Percentiles rank a stretch among this genome's conserved stretches.
phyloP scores from a whole-genome alignment of 441 rosid species.

The Viola pubescens region DNA sequence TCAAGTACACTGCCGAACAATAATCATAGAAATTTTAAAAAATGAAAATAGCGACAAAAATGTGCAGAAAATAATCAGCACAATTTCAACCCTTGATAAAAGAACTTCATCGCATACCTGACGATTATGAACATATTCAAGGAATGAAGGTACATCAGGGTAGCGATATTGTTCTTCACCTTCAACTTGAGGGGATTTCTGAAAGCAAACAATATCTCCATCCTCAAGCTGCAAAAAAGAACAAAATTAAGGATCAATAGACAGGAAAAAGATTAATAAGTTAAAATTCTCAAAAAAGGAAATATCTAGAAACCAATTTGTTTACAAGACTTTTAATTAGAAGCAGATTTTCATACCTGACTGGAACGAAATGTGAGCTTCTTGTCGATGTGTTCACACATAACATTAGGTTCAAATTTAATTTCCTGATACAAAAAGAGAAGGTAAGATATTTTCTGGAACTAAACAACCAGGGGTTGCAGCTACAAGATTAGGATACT shows the following conservation, averaged over 20 bases:
- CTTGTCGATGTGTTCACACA: constrained; percentile 92
- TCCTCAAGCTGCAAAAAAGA: constrained; percentile 71
- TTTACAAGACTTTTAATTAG: not conserved
- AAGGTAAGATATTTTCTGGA: not conserved
- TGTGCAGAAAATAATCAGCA: not conserved
- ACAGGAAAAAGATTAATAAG: not conserved
- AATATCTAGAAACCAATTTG: not conserved
- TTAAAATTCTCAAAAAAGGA: constrained; percentile 12
- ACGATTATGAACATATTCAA: constrained; percentile 89
- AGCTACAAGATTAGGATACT: not conserved
- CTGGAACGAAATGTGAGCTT: constrained; percentile 56
- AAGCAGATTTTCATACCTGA: constrained; percentile 45
- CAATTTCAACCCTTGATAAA: not conserved
- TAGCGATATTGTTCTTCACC: constrained; percentile 48
- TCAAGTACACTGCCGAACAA: too few species aligned
- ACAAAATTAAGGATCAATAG: not conserved
- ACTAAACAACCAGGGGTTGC: not conserved
- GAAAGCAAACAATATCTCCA: constrained; percentile 94
- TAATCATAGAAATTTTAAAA: too few species aligned
- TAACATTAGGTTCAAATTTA: constrained; percentile 82
- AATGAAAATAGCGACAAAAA: not conserved
- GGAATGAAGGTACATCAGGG: constrained; percentile 79
- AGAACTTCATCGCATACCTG: constrained; percentile 44
- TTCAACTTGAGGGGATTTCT: constrained; percentile 44
- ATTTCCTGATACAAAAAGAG: constrained; percentile 55